Evolutionary conservation across 495 filamentous ascomycete genomes (phyloP), one percentile per base, ranked within the genome.

Genomic region (Xylaria venustula): DNA sequence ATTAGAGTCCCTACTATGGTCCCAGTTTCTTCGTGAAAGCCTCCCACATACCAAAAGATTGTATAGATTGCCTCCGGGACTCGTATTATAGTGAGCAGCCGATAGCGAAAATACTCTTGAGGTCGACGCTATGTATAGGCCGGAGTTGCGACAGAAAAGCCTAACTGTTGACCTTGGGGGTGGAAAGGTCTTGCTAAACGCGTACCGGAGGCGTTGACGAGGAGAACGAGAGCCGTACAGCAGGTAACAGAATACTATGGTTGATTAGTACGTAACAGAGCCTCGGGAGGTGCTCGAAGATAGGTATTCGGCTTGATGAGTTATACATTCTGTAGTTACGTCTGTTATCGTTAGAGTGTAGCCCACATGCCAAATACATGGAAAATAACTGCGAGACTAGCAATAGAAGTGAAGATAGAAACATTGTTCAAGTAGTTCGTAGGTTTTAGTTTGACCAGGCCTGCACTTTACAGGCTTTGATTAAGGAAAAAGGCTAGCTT

Each of bases 121-220:
- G 2, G 68, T 70, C 17, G 61, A 73, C 41, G 69, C 52, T 6
- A 46, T 60, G 40, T 78, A 67, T 48, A 74, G 74, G 1, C 51
- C 73, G 6, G 48, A 34, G 40, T 57, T 54, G 53, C 69, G 68
- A 49, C 73, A 76, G 61, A 56, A 81, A 2, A 58, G 79, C 12
- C 53, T 82, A 32, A 63, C 69, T 9, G 73, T 75, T 15, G 79
- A 79, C 34, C 50, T 81, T 36, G 79, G 81, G 64, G 68, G 70
- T 3, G 66, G 61, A 42, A 71, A 67, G 47, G 66, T 69, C 34
- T 22, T 81, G 60, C 8, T 77, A 1, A 66, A 68, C 26, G 73
- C 71, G 3, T 64, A 76, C 25, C 60, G 65, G 62, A 57, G 7
- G 79, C 75, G 11, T 15, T 79, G 7, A 54, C 19, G 2, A 58